A percentile compares a stretch with the other conserved stretches of the same genome.
These are phyloP conservation scores for Lachnellula cervina DNA, from an alignment of 2,329 filamentous ascomycete genomes.

Conservation along the genomic window DNA sequence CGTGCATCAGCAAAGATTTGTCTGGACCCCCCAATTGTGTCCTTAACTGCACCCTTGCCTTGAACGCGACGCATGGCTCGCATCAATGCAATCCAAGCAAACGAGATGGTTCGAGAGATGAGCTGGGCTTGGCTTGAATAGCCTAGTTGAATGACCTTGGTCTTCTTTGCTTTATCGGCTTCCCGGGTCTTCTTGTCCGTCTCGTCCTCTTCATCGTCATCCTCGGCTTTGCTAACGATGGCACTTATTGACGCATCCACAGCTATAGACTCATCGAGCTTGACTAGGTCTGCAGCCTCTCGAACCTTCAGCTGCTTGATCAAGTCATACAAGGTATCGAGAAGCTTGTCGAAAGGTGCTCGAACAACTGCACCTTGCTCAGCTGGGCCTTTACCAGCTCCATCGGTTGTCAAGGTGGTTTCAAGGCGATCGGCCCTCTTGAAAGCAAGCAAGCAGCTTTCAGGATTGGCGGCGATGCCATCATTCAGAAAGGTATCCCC, in stretches of 20 bases:
- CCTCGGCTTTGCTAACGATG: slow-evolving; percentile 44
- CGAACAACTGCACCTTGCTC: slow-evolving; percentile 61
- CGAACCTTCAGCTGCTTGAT: slow-evolving; percentile 66
- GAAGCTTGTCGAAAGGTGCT: slow-evolving; percentile 75
- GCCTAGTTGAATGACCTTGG: slow-evolving; percentile 57
- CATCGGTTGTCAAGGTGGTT: slow-evolving; percentile 68
- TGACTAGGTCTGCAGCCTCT: slow-evolving; percentile 53
- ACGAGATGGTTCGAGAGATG: slow-evolving; percentile 81
- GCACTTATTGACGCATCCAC: slow-evolving; percentile 33
- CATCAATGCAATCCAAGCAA: slow-evolving; percentile 92
- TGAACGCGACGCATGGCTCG: slow-evolving; percentile 91
- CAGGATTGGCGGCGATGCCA: slow-evolving; percentile 84
- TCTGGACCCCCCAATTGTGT: slow-evolving; percentile 58
- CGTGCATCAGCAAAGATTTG: slow-evolving; percentile 87
- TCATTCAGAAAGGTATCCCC: slow-evolving; percentile 66
- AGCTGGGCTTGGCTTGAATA: slow-evolving; percentile 69
- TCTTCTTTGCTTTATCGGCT: slow-evolving; percentile 53
- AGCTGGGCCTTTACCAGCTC: slow-evolving; percentile 63
- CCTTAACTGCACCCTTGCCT: slow-evolving; percentile 61
- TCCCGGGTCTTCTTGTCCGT: slow-evolving; percentile 35
- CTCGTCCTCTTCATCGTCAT: slow-evolving; percentile 41
- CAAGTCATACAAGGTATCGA: slow-evolving; percentile 84
- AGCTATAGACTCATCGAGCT: slow-evolving; percentile 46
- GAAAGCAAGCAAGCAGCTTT: slow-evolving; percentile 85
- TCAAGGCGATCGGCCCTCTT: slow-evolving; percentile 88